A percentile compares a stretch with the other conserved stretches of the same genome.
These are phyloP conservation scores for Ophiostoma sp. DNA, from an alignment of 2,329 filamentous ascomycete genomes.

Conservation along the genomic window DNA sequence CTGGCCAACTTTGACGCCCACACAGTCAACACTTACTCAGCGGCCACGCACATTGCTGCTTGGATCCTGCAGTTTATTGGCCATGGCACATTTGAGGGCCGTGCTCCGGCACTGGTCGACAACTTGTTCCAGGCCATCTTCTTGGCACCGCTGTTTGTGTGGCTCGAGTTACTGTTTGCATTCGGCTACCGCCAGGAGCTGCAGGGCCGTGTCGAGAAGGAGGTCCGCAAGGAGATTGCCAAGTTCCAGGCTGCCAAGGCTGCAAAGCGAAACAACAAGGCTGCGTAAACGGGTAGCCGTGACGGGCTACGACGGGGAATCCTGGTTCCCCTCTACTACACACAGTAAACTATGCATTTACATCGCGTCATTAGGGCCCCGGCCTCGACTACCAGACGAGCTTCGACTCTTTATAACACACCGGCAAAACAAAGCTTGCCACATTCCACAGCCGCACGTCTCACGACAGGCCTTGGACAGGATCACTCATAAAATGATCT, in stretches of 20 bases:
- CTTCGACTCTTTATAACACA: too few species aligned
- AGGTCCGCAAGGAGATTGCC: constrained; percentile 67
- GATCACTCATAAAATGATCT: too few species aligned
- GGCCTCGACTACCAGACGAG: too few species aligned
- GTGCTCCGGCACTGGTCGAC: constrained; percentile 83
- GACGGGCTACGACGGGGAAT: too few species aligned
- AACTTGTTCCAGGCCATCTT: constrained; percentile 89
- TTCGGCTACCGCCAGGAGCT: constrained; percentile 87
- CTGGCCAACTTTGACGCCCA: constrained; percentile 50
- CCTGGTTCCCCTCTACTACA: too few species aligned
- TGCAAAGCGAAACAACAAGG: constrained; percentile 37
- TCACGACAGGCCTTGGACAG: not conserved
- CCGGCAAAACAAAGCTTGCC: too few species aligned
- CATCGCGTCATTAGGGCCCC: too few species aligned
- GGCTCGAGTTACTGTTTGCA: constrained; percentile 87
- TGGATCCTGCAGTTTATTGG: constrained; percentile 92
- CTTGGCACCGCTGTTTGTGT: constrained; percentile 92
- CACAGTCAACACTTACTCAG: constrained; percentile 54
- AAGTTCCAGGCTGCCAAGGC: constrained; percentile 62
- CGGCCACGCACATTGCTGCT: constrained; percentile 57
- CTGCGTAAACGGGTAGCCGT: constrained; percentile 24
- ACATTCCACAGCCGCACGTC: too few species aligned
- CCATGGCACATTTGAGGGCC: constrained; percentile 80
- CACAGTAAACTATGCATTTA: too few species aligned
- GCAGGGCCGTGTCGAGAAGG: constrained; percentile 71